Conservation (phyloP, 768 basidiomycete species). For the Pisolithus sp. region DNA sequence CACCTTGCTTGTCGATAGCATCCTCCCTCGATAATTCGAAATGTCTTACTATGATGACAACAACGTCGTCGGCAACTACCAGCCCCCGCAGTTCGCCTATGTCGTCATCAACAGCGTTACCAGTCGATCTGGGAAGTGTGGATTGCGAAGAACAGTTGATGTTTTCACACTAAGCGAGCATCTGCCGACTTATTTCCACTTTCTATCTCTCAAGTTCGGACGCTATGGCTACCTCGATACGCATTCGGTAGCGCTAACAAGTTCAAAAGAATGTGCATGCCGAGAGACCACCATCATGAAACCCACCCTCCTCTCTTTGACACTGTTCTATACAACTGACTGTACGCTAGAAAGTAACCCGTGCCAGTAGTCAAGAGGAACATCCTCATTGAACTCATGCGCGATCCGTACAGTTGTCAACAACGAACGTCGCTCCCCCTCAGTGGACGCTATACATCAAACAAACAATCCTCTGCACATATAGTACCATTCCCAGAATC, state of each 20-base stretch:
- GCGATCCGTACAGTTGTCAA: too few relatives aligned
- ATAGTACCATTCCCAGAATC: too few relatives aligned
- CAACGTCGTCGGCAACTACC: slow-evolving; percentile 6
- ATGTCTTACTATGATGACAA: slow-evolving; percentile 3
- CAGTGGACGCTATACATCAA: too few relatives aligned
- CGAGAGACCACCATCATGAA: slow-evolving; percentile 12
- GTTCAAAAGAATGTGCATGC: slow-evolving; percentile 9
- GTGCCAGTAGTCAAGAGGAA: too few relatives aligned
- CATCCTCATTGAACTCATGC: too few relatives aligned
- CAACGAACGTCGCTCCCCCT: too few relatives aligned
- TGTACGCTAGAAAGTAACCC: too few relatives aligned
- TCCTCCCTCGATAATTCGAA: slow-evolving; percentile 23
- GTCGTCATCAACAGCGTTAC: slow-evolving; percentile 15
- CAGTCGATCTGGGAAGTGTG: slow-evolving; percentile 12
- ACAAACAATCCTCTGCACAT: too few relatives aligned
- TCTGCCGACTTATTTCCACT: not conserved
- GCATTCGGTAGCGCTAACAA: not conserved
- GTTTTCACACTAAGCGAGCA: not conserved
- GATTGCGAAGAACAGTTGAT: slow-evolving; percentile 14
- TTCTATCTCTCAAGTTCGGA: not conserved
- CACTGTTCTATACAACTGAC: slow-evolving; percentile 54
- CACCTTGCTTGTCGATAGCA: slow-evolving; percentile 21
- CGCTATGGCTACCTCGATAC: not conserved
- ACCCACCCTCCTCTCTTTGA: slow-evolving; percentile 54
- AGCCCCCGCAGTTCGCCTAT: slow-evolving; percentile 17